Evolutionary conservation across 2,329 filamentous ascomycete genomes (phyloP).

Genomic region (Aureobasidium sp.): DNA sequence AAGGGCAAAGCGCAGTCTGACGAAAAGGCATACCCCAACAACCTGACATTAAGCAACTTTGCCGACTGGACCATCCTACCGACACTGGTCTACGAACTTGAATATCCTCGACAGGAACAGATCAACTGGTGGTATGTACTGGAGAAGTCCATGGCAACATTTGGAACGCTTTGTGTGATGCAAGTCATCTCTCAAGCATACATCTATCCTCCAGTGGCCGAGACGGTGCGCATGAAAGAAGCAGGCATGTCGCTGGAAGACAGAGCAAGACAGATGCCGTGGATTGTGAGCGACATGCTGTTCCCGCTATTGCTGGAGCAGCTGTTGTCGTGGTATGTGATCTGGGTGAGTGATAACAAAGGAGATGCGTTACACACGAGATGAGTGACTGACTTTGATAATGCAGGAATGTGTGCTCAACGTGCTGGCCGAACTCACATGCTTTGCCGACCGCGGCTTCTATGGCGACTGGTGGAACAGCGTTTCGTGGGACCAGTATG

Average conservation of each 20-base stretch:
- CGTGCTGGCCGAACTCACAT: constrained; percentile 66
- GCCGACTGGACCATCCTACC: constrained; percentile 69
- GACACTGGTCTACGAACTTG: constrained; percentile 71
- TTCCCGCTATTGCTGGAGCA: constrained; percentile 78
- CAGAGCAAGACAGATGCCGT: constrained; percentile 63
- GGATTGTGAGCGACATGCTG: constrained; percentile 66
- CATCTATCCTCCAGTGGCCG: constrained; percentile 68
- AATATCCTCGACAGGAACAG: constrained; percentile 63
- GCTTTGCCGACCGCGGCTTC: constrained; percentile 71
- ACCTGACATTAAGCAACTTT: constrained; percentile 54
- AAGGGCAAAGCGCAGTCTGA: constrained; percentile 51
- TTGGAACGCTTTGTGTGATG: constrained; percentile 72
- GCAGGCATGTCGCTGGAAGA: constrained; percentile 53
- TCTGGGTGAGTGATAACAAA: constrained; percentile 59
- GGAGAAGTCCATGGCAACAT: constrained; percentile 63
- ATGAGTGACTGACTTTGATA: not conserved
- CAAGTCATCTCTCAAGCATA: constrained; percentile 69
- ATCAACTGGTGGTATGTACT: constrained; percentile 70
- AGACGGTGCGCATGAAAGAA: constrained; percentile 61
- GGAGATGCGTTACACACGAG: constrained; percentile 8
- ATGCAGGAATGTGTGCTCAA: constrained; percentile 51
- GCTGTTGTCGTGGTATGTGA: constrained; percentile 70
- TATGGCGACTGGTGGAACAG: constrained; percentile 48
- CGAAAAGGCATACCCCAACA: constrained; percentile 57
- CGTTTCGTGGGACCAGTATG: constrained; percentile 66